These are phyloP conservation scores for Lodderomyces theae DNA, from an alignment of 1,139 yeast genomes.

Conservation along the genomic window DNA sequence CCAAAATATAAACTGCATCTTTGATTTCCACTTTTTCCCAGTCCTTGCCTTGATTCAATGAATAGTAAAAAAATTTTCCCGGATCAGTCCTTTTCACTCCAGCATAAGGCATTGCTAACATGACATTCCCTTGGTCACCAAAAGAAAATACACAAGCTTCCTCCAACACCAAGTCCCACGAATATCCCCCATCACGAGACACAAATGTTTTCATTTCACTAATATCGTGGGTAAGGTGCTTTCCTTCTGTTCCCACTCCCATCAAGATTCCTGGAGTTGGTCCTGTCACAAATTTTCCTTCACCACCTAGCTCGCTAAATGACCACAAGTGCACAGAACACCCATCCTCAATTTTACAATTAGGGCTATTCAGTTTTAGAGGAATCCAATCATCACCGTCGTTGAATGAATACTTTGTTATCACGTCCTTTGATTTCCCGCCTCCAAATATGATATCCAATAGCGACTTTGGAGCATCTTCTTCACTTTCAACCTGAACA, in stretches of 20 bases:
- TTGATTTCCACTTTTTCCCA: conserved; percentile 60
- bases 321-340: conserved; percentile 60
- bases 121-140: conserved; percentile 80
- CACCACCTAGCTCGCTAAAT: conserved; percentile 51
- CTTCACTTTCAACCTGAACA: conserved; percentile 20
- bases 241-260: conserved; percentile 57
- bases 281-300: conserved; percentile 55
- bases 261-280: conserved; percentile 73
- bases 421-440: conserved; percentile 17
- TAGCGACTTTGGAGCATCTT: conserved; percentile 20
- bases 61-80: conserved; percentile 45
- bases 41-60: conserved; percentile 71
- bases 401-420: conserved; percentile 50
- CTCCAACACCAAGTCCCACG: conserved; percentile 61
- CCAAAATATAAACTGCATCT: conserved; percentile 41
- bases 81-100: conserved; percentile 18
- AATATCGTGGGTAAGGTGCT: conserved; percentile 22
- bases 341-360: conserved; percentile 42
- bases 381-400: conserved; percentile 65
- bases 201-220: conserved; percentile 49
- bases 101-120: conserved; percentile 56
- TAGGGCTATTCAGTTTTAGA: conserved; percentile 46
- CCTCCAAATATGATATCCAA: conserved; percentile 32
- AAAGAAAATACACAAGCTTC: conserved; percentile 58
- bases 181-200: conserved; percentile 75